Percentiles rank a stretch among this genome's conserved stretches.
Evolutionary conservation across 2,329 filamentous ascomycete genomes (phyloP).

Genomic region (Cladosporium sp.): DNA sequence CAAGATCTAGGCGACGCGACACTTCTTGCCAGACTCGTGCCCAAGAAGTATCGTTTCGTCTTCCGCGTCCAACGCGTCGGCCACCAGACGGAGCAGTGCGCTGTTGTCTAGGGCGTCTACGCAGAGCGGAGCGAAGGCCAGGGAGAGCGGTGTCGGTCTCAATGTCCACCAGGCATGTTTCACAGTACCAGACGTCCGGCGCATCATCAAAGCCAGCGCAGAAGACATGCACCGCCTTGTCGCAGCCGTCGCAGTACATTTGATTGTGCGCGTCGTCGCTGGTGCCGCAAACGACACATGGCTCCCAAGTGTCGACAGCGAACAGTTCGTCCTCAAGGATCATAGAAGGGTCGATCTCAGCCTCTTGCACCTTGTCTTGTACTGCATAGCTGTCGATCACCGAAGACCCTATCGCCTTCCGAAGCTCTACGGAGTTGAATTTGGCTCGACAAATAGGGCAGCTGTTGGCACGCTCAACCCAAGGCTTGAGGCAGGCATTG

Average conservation of each 20-base stretch:
- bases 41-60: slow-evolving; percentile 52
- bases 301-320: slow-evolving; percentile 55
- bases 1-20: slow-evolving; percentile 70
- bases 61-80: slow-evolving; percentile 13
- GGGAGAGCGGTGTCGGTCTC: slow-evolving; percentile 24
- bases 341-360: slow-evolving; percentile 78
- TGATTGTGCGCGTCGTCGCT: slow-evolving; percentile 77
- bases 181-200: slow-evolving; percentile 71
- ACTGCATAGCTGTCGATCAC: slow-evolving; percentile 58
- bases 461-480: slow-evolving; percentile 95
- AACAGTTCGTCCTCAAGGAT: slow-evolving; percentile 58
- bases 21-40: slow-evolving; percentile 82
- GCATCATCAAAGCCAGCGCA: slow-evolving; percentile 71
- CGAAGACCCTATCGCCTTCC: slow-evolving; percentile 63
- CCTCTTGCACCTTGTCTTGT: slow-evolving; percentile 80
- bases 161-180: slow-evolving; percentile 56
- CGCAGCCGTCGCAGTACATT: slow-evolving; percentile 85
- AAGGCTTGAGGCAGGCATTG: slow-evolving; percentile 84
- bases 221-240: slow-evolving; percentile 83
- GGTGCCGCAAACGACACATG: slow-evolving; percentile 78
- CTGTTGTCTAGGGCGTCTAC: slow-evolving; percentile 21
- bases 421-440: slow-evolving; percentile 86
- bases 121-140: slow-evolving; percentile 21
- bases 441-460: slow-evolving; percentile 92
- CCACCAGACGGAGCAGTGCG: slow-evolving; percentile 10